Conservation (phyloP, 2,329 filamentous ascomycete genomes). For the Graphilbum ipis-grandicollis region DNA sequence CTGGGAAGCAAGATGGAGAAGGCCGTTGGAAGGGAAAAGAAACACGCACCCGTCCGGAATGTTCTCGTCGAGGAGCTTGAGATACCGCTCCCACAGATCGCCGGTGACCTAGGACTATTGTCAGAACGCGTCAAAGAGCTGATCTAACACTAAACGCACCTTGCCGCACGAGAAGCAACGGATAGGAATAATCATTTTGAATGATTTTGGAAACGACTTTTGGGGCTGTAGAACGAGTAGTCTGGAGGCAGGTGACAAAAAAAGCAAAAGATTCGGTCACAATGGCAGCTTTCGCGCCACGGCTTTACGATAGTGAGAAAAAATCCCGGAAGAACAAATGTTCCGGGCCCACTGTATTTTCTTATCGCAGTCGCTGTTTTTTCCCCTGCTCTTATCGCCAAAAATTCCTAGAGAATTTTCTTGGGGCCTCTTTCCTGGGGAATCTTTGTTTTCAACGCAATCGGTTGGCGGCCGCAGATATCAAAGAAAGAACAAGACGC, state of each 20-base stretch:
- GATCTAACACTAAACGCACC: constrained; percentile 32
- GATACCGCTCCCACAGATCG: constrained; percentile 93
- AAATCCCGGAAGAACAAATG: constrained; percentile 6
- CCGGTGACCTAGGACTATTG: constrained; percentile 59
- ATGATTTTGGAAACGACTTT: neutral
- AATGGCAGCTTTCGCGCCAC: neutral
- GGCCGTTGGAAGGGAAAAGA: neutral
- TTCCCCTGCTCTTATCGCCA: constrained; percentile 6
- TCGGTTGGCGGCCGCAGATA: too few species aligned
- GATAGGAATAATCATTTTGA: constrained; percentile 86
- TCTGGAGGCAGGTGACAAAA: neutral
- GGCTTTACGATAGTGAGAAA: neutral
- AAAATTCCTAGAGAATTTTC: neutral
- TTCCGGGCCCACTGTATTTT: constrained; percentile 1
- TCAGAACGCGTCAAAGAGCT: neutral
- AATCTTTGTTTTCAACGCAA: neutral
- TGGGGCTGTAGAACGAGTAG: too few species aligned
- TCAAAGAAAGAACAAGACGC: neutral
- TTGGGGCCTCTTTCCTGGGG: too few species aligned
- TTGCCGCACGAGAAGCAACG: constrained; percentile 99
- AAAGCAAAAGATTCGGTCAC: constrained; percentile 1
- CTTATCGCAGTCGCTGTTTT: constrained; percentile 6
- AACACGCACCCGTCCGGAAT: constrained; percentile 52
- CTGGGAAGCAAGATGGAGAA: too few species aligned
- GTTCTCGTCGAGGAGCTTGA: constrained; percentile 69